A percentile compares a stretch with the other conserved stretches of the same genome.
Conservation (phyloP, 2,329 filamentous ascomycete genomes). For the Talaromyces sp. region DNA sequence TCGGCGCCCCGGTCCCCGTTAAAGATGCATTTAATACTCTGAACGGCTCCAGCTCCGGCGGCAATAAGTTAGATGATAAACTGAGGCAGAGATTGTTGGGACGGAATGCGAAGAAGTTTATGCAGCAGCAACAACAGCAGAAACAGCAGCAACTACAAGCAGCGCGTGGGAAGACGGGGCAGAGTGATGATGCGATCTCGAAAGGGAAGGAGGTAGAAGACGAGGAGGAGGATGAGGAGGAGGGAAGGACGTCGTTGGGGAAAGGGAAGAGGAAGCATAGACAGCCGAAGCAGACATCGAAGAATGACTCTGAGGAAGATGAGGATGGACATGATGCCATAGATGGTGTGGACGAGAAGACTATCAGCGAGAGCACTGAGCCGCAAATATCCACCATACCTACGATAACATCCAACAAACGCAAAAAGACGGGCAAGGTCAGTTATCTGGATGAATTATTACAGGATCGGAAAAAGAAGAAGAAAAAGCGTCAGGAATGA, state of each 20-base stretch:
- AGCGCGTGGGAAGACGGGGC: neutral
- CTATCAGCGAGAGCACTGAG: neutral
- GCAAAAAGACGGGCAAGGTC: constrained; percentile 25
- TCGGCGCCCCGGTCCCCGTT: constrained; percentile 48
- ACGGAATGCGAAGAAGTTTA: constrained; percentile 41
- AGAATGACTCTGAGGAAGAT: neutral
- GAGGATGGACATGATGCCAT: no score
- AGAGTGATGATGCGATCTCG: neutral
- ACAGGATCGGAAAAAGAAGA: constrained; percentile 50
- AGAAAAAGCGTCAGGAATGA: constrained; percentile 24
- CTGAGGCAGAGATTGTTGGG: constrained; percentile 49
- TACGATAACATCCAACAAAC: constrained; percentile 13
- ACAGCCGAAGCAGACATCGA: neutral
- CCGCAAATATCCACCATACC: neutral
- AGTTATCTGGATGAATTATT: constrained; percentile 58
- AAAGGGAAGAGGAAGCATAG: constrained; percentile 18
- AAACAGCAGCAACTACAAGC: constrained; percentile 16
- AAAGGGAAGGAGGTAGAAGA: constrained; percentile 16
- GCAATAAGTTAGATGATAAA: constrained; percentile 45
- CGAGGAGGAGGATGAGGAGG: constrained; percentile 42
- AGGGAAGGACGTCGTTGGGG: constrained; percentile 41
- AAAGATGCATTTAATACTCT: constrained; percentile 17
- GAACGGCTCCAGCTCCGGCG: constrained; percentile 43
- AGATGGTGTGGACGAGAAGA: neutral
- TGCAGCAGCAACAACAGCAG: constrained; percentile 45